phyloP scores from a whole-genome alignment of 2,329 filamentous ascomycete genomes.

The Beauveria scarabaeidicola region DNA sequence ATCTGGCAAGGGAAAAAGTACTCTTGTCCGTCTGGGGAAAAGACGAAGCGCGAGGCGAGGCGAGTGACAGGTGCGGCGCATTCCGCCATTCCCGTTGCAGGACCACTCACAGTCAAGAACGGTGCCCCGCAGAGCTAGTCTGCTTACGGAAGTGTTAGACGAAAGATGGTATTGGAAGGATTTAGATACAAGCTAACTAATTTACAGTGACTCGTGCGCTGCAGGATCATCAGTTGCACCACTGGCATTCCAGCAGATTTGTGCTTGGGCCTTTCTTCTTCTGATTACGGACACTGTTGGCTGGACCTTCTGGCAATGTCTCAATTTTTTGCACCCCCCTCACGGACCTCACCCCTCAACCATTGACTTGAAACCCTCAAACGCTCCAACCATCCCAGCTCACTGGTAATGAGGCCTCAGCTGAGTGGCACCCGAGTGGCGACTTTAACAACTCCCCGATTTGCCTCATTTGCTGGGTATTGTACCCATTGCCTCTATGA shows the following conservation, averaged over 20 bases:
- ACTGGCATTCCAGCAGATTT: neutral
- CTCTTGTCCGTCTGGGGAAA: neutral
- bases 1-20: neutral
- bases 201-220: neutral
- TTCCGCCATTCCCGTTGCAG: slow-evolving; percentile 6
- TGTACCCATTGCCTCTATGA: slow-evolving; percentile 6
- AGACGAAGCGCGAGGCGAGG: neutral
- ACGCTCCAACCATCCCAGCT: neutral
- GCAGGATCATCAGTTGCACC: neutral
- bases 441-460: neutral
- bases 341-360: too few species aligned
- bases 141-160: slow-evolving; percentile 2
- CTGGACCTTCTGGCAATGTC: too few species aligned
- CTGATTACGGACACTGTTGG: too few species aligned
- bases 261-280: too few species aligned
- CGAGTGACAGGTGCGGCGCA: slow-evolving; percentile 7
- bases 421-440: slow-evolving; percentile 5
- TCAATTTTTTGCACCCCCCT: too few species aligned
- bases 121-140: neutral
- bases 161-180: neutral
- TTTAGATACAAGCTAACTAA: too few species aligned
- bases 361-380: too few species aligned
- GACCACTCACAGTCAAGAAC: neutral
- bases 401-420: slow-evolving; percentile 3
- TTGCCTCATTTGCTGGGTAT: neutral